A percentile compares a stretch with the other conserved stretches of the same genome.
Evolutionary conservation across 1,284 basidiomycete genomes (phyloP).

Genomic region (Athelia psychrophila): DNA sequence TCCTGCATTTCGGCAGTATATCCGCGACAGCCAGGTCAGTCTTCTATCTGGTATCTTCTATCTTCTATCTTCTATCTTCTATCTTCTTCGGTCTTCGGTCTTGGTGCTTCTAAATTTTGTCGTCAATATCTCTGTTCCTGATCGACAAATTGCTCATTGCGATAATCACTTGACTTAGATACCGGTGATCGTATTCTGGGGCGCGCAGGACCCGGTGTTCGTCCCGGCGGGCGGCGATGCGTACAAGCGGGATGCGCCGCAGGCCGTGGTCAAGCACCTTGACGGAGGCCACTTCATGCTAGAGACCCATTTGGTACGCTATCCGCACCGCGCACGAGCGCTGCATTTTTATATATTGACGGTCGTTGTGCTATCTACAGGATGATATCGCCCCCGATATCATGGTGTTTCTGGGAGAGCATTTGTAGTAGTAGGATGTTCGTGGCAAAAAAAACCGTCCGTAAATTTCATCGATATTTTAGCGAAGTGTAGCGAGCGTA

Average conservation of each 20-base stretch:
- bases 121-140: too few species aligned
- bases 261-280: background rate
- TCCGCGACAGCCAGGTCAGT: background rate
- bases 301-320: background rate
- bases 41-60: background rate
- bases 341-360: too few species aligned
- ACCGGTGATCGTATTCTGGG: background rate
- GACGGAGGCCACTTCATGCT: background rate
- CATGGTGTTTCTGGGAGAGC: background rate
- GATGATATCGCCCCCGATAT: background rate
- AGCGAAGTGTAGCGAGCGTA: too few species aligned
- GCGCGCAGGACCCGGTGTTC: background rate
- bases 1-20: background rate
- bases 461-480: too few species aligned
- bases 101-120: too few species aligned
- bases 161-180: background rate
- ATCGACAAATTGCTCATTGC: background rate
- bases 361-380: background rate
- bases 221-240: background rate
- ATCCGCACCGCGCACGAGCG: too few species aligned
- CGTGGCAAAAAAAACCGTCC: too few species aligned
- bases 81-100: too few species aligned
- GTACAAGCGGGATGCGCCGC: background rate
- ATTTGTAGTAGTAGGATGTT: background rate
- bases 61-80: background rate